These are phyloP conservation scores for Colletotrichum tropicicola DNA, from an alignment of 2,329 filamentous ascomycete genomes.

Conservation along the genomic window DNA sequence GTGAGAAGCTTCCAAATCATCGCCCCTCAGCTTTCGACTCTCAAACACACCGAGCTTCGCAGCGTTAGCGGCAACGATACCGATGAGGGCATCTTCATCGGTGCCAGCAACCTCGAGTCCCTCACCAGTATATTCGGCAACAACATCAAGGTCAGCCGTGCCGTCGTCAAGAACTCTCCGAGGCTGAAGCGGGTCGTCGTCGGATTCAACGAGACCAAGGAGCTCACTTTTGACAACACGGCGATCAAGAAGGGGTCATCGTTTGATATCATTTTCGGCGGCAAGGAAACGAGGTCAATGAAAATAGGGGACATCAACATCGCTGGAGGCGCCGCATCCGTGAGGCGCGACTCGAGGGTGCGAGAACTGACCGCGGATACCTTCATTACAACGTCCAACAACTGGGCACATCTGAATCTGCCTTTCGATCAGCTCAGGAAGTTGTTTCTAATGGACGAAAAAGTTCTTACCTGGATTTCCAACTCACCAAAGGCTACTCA, in stretches of 20 bases:
- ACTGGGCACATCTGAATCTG: neutral
- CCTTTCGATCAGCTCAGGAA: neutral
- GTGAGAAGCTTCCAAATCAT: neutral
- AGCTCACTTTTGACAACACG: neutral
- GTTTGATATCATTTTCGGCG: neutral
- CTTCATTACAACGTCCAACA: neutral
- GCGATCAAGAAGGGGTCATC: neutral
- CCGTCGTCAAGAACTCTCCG: neutral
- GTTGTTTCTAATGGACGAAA: neutral
- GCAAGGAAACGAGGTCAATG: neutral
- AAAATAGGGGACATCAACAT: neutral
- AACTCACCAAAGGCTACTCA: neutral
- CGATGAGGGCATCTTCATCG: neutral
- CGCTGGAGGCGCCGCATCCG: neutral
- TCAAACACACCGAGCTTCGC: neutral
- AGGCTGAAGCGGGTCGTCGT: neutral
- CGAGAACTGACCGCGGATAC: neutral
- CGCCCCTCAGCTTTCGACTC: neutral
- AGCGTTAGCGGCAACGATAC: neutral
- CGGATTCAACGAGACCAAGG: neutral
- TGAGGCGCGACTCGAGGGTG: neutral
- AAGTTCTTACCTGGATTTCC: neutral
- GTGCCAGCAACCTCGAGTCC: neutral
- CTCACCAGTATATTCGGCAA: slow-evolving; percentile 18
- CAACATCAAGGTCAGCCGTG: neutral